phyloP scores from a whole-genome alignment of 805 yeast genomes.

The Ogataea chonburiensis region DNA sequence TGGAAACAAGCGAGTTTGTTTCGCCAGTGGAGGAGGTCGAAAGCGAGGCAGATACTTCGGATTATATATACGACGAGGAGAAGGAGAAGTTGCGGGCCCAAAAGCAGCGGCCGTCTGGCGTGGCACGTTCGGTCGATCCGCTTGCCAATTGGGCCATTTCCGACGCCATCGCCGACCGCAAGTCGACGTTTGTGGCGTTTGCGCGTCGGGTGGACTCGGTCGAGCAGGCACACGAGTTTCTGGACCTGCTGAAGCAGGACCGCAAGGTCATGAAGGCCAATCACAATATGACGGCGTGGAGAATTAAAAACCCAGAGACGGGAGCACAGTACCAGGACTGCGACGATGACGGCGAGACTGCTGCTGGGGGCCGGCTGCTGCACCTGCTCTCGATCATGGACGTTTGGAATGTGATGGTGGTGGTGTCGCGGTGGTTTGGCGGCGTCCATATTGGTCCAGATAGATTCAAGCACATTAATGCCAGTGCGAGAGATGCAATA shows the following conservation, averaged over 20 bases:
- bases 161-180: slow-evolving; percentile 78
- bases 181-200: slow-evolving; percentile 81
- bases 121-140: slow-evolving; percentile 37
- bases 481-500: slow-evolving; percentile 83
- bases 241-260: slow-evolving; percentile 59
- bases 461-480: slow-evolving; percentile 88
- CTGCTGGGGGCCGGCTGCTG: slow-evolving; percentile 86
- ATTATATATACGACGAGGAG: slow-evolving; percentile 29
- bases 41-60: not conserved
- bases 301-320: slow-evolving; percentile 53
- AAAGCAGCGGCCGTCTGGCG: slow-evolving; percentile 4
- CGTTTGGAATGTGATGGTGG: slow-evolving; percentile 80
- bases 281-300: slow-evolving; percentile 87
- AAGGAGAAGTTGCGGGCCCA: slow-evolving; percentile 28
- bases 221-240: slow-evolving; percentile 58
- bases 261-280: slow-evolving; percentile 62
- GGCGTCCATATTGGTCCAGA: slow-evolving; percentile 92
- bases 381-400: slow-evolving; percentile 76
- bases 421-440: slow-evolving; percentile 90
- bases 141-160: slow-evolving; percentile 75
- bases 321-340: slow-evolving; percentile 74
- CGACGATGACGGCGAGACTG: slow-evolving; percentile 97
- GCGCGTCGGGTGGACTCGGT: slow-evolving; percentile 61
- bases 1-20: slow-evolving; percentile 6
- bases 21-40: slow-evolving; percentile 1